Percentiles rank a stretch among this genome's conserved stretches.
phyloP scores from a whole-genome alignment of 2,329 filamentous ascomycete species.

The Botrytis hyacinthi region DNA sequence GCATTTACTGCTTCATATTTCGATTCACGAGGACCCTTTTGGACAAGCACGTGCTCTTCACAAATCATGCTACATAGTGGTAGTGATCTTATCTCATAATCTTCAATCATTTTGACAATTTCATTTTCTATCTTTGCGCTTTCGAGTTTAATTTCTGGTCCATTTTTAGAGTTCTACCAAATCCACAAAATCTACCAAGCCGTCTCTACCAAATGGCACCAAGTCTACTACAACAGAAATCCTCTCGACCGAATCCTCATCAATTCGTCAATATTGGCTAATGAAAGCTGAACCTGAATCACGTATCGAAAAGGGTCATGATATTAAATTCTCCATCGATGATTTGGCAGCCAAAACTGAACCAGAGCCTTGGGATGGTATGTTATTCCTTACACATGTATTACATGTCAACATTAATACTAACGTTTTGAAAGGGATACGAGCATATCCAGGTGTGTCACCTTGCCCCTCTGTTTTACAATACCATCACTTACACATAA shows the following conservation, averaged over 20 bases:
- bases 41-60: neutral
- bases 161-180: constrained; percentile 20
- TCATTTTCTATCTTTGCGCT: neutral
- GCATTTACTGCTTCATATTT: neutral
- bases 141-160: constrained; percentile 1
- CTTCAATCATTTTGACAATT: neutral
- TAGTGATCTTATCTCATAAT: neutral
- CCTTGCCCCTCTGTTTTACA: constrained; percentile 19
- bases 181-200: constrained; percentile 9
- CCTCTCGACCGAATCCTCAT: constrained; percentile 4
- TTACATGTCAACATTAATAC: constrained; percentile 17
- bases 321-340: constrained; percentile 93
- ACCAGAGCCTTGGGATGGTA: constrained; percentile 91
- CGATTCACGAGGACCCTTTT: neutral
- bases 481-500: constrained; percentile 33
- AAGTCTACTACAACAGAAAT: constrained; percentile 12
- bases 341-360: constrained; percentile 70
- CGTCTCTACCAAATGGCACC: constrained; percentile 16
- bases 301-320: constrained; percentile 78
- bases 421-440: constrained; percentile 43
- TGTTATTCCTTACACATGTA: constrained; percentile 34
- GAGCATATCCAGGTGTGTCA: constrained; percentile 47
- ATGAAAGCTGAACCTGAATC: constrained; percentile 88
- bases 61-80: neutral
- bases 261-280: constrained; percentile 63